Evolutionary conservation across 192 early-diverging fungal genomes (phyloP).

Genomic region (Coemansia sp.): DNA sequence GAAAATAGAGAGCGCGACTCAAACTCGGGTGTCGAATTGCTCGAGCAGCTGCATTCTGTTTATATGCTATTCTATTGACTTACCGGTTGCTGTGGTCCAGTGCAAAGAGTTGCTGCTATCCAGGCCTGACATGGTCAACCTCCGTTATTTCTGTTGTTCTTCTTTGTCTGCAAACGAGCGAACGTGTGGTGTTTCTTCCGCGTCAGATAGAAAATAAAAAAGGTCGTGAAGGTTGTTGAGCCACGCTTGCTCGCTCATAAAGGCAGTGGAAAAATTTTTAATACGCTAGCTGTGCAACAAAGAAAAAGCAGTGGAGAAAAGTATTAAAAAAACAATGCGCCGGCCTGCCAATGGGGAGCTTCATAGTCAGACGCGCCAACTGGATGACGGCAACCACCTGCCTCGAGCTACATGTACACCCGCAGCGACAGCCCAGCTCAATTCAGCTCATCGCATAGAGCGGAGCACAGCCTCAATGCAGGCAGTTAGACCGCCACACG

Average conservation of each 20-base stretch:
- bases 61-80: background rate
- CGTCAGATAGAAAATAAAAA: no score
- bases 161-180: no score
- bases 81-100: background rate
- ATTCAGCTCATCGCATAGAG: no score
- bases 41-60: background rate
- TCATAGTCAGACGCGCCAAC: no score
- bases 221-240: no score
- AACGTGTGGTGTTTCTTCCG: no score
- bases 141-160: conserved; percentile 5
- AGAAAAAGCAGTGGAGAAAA: background rate
- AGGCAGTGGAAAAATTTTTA: background rate
- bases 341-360: no score
- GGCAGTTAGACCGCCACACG: background rate
- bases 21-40: background rate
- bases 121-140: conserved; percentile 7
- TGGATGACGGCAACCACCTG: background rate
- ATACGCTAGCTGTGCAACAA: background rate
- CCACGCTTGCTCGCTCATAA: background rate
- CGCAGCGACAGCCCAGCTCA: no score
- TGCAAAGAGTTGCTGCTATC: conserved; percentile 8
- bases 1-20: background rate
- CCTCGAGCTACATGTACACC: background rate
- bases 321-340: background rate
- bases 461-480: background rate